These are phyloP conservation scores for Verticillium alfalfae DNA, from an alignment of 2,329 filamentous ascomycete species.

Conservation along the genomic window DNA sequence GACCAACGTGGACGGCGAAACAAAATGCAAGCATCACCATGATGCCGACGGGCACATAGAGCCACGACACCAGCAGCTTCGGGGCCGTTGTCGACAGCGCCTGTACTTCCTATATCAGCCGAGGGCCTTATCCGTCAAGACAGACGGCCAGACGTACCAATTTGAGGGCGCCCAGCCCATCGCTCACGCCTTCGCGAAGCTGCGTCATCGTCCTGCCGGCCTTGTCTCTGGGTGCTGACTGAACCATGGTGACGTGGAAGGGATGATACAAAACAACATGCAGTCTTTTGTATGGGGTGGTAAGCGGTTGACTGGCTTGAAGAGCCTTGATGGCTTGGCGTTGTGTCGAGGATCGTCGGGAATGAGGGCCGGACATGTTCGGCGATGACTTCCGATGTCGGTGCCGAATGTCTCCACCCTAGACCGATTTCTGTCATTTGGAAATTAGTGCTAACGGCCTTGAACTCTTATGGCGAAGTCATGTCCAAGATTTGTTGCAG, in stretches of 20 bases:
- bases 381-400: neutral
- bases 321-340: neutral
- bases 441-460: neutral
- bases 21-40: conserved; percentile 32
- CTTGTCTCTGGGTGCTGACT: neutral
- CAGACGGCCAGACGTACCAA: conserved; percentile 2
- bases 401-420: neutral
- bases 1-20: conserved; percentile 36
- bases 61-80: conserved; percentile 32
- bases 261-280: neutral
- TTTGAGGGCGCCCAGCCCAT: neutral
- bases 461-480: neutral
- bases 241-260: neutral
- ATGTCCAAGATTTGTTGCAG: too few relatives aligned
- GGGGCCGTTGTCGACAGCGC: conserved; percentile 10
- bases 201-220: neutral
- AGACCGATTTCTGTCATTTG: neutral
- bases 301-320: neutral
- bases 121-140: too few relatives aligned
- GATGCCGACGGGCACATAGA: conserved; percentile 43
- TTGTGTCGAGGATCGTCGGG: neutral
- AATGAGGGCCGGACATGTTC: neutral
- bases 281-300: neutral
- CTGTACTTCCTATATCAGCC: neutral
- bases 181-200: neutral